Conservation (phyloP, 2,329 filamentous ascomycete species). For the Pseudogymnoascus sp. region DNA sequence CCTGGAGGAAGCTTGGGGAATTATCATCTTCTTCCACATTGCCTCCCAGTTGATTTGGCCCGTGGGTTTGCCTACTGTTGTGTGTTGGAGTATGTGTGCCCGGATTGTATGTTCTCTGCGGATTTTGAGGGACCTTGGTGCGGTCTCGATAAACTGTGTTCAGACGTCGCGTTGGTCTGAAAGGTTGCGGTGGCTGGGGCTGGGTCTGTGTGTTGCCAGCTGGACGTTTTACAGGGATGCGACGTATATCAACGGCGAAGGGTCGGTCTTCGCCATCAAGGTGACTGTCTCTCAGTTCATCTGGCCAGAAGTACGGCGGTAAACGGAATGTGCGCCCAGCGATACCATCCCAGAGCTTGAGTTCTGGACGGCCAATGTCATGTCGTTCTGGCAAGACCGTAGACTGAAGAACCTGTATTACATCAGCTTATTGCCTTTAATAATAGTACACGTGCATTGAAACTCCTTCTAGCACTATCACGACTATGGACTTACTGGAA, state of each 20-base stretch:
- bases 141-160: neutral
- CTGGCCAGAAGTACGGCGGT: conserved; percentile 1
- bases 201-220: no score
- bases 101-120: neutral
- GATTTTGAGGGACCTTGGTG: neutral
- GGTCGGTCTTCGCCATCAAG: neutral
- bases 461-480: neutral
- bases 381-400: neutral
- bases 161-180: neutral
- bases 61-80: neutral
- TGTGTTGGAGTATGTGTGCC: neutral
- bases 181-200: neutral
- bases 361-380: neutral
- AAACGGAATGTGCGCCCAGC: conserved; percentile 1
- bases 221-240: neutral
- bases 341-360: conserved; percentile 2
- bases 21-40: neutral
- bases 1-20: neutral
- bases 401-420: neutral
- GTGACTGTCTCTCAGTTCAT: neutral
- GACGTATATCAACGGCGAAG: neutral
- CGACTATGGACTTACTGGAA: neutral
- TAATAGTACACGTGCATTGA: neutral
- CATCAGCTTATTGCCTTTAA: conserved; percentile 2
- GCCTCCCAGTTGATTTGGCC: neutral